Evolutionary conservation across 1,284 basidiomycete genomes (phyloP), one percentile per base, ranked within the genome.

Genomic region (Fereydounia khargensis): DNA sequence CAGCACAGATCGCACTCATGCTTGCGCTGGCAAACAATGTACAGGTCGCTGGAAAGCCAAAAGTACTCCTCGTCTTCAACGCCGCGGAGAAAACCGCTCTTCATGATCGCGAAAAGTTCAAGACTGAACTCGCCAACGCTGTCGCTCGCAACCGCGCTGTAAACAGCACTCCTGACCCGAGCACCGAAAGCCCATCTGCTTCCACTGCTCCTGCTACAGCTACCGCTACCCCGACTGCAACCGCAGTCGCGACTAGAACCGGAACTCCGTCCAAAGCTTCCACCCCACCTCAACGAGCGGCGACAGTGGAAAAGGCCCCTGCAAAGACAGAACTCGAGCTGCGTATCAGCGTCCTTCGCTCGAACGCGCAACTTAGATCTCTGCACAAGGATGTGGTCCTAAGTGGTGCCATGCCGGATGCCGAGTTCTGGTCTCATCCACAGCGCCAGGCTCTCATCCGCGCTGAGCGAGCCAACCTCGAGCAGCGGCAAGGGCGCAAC

Each of bases 401-500:
- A 40, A 43, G 44, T 2, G 66, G 66, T 16, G 47, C 62, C 11
- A 59, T 56, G 30, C 40, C 54, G 3, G 73, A 75, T 35, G 47
- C 61, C n/a, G 73, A 74, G 33, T 75, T 75, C 42, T 75, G 73
- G 73, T 54, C 66, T 1, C 71, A 74, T 44, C 73, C 73, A 5
- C 47, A 64, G n/a, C 58, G 73, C 1, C 50, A 50, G 11, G 61
- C 66, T 30, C 51, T 75, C 13, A 39, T 75, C 16, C 58, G 65
- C 3, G 59, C 73, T 1, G 73, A 74, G 28, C 39, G 63, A 0
- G 66, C 65, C 5, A 57, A 54, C 9, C 50, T 61, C 24, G 53
- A 67, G 42, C 73, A 75, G 43, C 47, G 58, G 6, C 49, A 51
- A 10, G 73, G 73, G 3, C 51, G 73, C 4, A 69, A 70, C 34